These are phyloP conservation scores for Handroanthus guayacan DNA, from an alignment of 257 asterid species.

Conservation along the genomic window DNA sequence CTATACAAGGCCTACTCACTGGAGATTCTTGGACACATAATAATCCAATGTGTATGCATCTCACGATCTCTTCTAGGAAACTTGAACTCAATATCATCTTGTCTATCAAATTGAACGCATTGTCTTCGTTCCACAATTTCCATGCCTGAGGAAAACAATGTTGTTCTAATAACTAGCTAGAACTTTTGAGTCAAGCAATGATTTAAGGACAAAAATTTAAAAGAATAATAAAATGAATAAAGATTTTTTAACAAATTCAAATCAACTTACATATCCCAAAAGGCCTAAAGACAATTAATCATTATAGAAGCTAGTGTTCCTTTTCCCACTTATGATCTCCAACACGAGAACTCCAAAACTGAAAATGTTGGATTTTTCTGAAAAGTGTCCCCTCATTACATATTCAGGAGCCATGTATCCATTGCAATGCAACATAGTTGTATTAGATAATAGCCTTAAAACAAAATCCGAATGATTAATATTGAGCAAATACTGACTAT, in stretches of 20 bases:
- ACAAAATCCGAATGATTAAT: no score
- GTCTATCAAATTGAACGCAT: constrained; percentile 14
- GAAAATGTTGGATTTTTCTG: constrained; percentile 41
- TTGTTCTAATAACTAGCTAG: not conserved
- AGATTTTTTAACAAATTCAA: no score
- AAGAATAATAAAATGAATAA: no score
- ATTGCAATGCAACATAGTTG: constrained; percentile 36
- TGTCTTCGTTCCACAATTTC: constrained; percentile 31
- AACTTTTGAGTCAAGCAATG: not conserved
- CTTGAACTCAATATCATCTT: constrained; percentile 1
- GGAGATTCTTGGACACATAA: constrained; percentile 42
- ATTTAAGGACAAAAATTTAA: no score
- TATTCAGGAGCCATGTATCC: no score
- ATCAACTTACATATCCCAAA: constrained; percentile 29
- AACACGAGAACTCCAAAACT: constrained; percentile 43
- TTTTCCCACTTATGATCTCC: constrained; percentile 39
- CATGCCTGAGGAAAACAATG: constrained; percentile 31
- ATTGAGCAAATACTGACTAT: constrained; percentile 35
- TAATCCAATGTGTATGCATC: constrained; percentile 40
- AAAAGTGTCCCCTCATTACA: constrained; percentile 33
- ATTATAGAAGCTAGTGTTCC: constrained; percentile 36
- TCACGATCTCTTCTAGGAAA: constrained; percentile 12
- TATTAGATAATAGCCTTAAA: no score
- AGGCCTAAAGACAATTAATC: constrained; percentile 26
- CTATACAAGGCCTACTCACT: constrained; percentile 7